Base-by-base conservation (phyloP, 2,329 filamentous ascomycete species). In the Alternaria incomplexa region DNA sequence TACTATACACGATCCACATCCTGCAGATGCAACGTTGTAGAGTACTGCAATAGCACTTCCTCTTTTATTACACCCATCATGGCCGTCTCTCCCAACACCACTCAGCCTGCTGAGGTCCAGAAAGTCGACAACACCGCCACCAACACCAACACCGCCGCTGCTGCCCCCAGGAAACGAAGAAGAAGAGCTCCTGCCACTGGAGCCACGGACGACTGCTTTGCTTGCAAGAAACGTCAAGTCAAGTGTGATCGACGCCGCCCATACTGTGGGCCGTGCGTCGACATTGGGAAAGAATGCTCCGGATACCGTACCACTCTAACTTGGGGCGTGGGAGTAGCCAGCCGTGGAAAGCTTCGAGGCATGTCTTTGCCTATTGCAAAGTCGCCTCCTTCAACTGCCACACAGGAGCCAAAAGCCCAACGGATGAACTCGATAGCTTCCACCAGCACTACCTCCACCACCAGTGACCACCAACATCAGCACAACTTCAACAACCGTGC, bases 261-360 rank as follows among this genome's bases (percentile, higher is more conserved):
- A 9, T 98, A 97, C 82, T 98, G 96, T 83, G 93, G 93, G 47
- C 94, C 93, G 81, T 99, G 95, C 80, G 87, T 98, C 66, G 93
- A 97, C 72, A 87, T 93, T 68, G 94, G 93, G 68, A 93, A 93
- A 79, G 93, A 97, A 77, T 98, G 95, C 83, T 93, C 93, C 26
- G 95, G 95, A 63, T 98, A 98, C 85, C 96, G 96, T 83, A 98
- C 95, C 15, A 94, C 95, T 72, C 86, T 98, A 81, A 98, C 95
- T 50, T 98, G 95, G 95, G 93, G 93, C 45, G 93, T 97, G 51
- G 95, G 95, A 55, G 95, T 98, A 62, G 95, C 95, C 60, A 97
- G 94, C 81, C 90, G 95, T 75, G 95, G 95, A 77, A 98, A 98
- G 84, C 89, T 98, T 67, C 89, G 95, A 65, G 95, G 95, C 43